Evolutionary conservation across 352 stramenopile species (phyloP).

Genomic region (Peronospora belbahrii): DNA sequence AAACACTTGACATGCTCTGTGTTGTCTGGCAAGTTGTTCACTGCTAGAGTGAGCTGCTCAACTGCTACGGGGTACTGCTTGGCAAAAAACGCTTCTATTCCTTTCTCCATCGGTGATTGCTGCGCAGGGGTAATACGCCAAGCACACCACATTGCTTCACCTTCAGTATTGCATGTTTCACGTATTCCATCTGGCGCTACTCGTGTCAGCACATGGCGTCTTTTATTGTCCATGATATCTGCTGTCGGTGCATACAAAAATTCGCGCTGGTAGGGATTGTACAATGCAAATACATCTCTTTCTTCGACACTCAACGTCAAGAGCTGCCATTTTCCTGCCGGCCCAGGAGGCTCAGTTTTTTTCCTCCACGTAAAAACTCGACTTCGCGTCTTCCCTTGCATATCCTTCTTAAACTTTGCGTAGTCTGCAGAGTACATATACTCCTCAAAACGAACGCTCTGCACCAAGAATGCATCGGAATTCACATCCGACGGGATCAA

Average conservation of each 20-base stretch:
- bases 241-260: constrained; percentile 54
- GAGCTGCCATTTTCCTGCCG: constrained; percentile 56
- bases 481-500: constrained; percentile 49
- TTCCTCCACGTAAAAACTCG: constrained; percentile 63
- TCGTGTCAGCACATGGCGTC: constrained; percentile 47
- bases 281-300: constrained; percentile 61
- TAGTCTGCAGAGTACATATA: constrained; percentile 64
- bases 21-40: constrained; percentile 44
- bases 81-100: constrained; percentile 63
- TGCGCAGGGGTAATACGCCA: constrained; percentile 40
- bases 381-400: constrained; percentile 37
- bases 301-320: constrained; percentile 32
- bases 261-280: constrained; percentile 69
- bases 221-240: constrained; percentile 44
- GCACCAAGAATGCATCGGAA: constrained; percentile 57
- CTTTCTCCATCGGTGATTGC: constrained; percentile 42
- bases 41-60: constrained; percentile 35
- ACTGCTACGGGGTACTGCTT: constrained; percentile 55
- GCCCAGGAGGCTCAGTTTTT: constrained; percentile 31
- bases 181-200: constrained; percentile 35
- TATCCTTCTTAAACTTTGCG: constrained; percentile 56
- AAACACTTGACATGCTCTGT: constrained; percentile 70
- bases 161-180: constrained; percentile 30
- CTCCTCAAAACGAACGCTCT: constrained; percentile 48
- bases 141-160: constrained; percentile 34